Evolutionary conservation across 2,329 filamentous ascomycete genomes (phyloP).

Genomic region (Diaporthe sp.): DNA sequence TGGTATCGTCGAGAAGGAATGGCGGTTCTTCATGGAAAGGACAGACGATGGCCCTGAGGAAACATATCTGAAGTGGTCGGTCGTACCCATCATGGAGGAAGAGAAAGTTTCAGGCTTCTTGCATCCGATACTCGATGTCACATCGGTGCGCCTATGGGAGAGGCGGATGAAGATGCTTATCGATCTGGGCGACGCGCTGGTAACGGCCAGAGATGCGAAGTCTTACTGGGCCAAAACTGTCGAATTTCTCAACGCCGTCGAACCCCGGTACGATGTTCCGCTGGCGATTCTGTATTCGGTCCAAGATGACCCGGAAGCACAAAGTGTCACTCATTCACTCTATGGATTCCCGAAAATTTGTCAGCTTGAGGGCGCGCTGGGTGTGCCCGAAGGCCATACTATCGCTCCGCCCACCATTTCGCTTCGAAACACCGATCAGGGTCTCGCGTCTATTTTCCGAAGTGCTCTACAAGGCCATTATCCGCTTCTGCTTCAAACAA

Average conservation of each 20-base stretch:
- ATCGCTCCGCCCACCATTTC: conserved; percentile 57
- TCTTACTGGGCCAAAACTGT: conserved; percentile 64
- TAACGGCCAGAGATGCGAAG: conserved; percentile 59
- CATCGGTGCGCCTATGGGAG: conserved; percentile 62
- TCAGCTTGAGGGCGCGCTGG: conserved; percentile 60
- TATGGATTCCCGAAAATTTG: conserved; percentile 55
- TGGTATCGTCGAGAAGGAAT: conserved; percentile 58
- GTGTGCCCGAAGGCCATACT: conserved; percentile 59
- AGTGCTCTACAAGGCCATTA: conserved; percentile 55
- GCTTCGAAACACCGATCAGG: conserved; percentile 54
- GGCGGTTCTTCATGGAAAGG: conserved; percentile 61
- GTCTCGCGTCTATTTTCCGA: conserved; percentile 57
- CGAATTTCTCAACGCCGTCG: conserved; percentile 58
- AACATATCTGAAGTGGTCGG: conserved; percentile 63
- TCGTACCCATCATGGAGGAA: conserved; percentile 61
- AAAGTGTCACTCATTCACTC: conserved; percentile 44
- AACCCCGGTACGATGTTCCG: conserved; percentile 63
- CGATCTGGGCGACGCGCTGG: conserved; percentile 61
- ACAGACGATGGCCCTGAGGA: conserved; percentile 59
- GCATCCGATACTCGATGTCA: conserved; percentile 63
- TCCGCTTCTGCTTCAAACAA: conserved; percentile 58
- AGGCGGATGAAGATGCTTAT: conserved; percentile 64
- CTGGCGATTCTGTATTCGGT: conserved; percentile 66
- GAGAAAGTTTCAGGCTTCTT: conserved; percentile 61
- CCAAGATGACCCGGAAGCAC: conserved; percentile 54